Percentiles rank a stretch among this genome's conserved stretches.
phyloP scores from a whole-genome alignment of 2,329 filamentous ascomycete genomes.

The Xylogone sp. region DNA sequence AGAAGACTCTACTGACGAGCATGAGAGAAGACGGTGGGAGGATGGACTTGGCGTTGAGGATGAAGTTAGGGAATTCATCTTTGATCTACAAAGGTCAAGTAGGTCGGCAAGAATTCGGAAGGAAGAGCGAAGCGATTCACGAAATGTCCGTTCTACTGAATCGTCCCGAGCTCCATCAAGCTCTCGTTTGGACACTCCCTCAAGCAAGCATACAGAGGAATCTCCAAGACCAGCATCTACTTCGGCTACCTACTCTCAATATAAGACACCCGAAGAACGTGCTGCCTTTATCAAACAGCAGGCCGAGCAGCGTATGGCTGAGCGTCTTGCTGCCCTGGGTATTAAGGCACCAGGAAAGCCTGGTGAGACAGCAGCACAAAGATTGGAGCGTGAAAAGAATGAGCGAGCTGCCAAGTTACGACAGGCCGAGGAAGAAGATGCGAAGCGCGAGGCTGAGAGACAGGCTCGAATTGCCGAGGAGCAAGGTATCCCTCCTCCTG shows the following conservation, averaged over 20 bases:
- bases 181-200: not conserved
- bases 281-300: constrained; percentile 97
- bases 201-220: constrained; percentile 18
- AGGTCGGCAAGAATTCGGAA: constrained; percentile 66
- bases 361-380: constrained; percentile 77
- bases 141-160: constrained; percentile 34
- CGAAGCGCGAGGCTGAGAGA: constrained; percentile 80
- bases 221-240: constrained; percentile 39
- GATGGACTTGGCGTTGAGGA: constrained; percentile 95
- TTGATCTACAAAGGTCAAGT: constrained; percentile 85
- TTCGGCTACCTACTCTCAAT: constrained; percentile 68
- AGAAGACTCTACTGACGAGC: constrained; percentile 73
- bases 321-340: constrained; percentile 87
- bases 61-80: constrained; percentile 96
- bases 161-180: constrained; percentile 29
- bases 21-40: constrained; percentile 92
- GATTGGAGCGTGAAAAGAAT: constrained; percentile 80
- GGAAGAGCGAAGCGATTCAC: constrained; percentile 48
- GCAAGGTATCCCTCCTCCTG: constrained; percentile 25
- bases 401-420: constrained; percentile 84
- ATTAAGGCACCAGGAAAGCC: constrained; percentile 79
- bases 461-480: constrained; percentile 44
- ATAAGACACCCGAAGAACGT: constrained; percentile 88
- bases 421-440: constrained; percentile 92
- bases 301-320: constrained; percentile 94